Evolutionary conservation across 352 stramenopile species (phyloP), one percentile per base, ranked within the genome.

Genomic region (Phytophthora pseudosyringae): DNA sequence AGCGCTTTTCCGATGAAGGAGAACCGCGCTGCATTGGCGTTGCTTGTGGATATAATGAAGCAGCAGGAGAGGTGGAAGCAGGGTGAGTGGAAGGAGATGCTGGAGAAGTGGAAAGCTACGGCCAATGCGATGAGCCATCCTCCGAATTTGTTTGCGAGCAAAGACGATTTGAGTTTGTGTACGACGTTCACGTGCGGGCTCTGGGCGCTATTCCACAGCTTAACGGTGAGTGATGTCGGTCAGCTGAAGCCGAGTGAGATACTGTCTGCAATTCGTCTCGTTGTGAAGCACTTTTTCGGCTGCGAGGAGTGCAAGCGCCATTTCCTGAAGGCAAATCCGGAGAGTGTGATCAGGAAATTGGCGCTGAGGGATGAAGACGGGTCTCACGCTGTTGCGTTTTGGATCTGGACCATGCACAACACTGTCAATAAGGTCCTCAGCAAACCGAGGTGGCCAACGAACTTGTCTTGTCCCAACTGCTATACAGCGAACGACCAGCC

Each of bases 341-440:
- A 76, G 47, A 76, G 53, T 39, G 59, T 80, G 8, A 74, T 92
- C 28, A 68, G 58, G 7, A 67, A 73, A 36, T 26, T 90, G 32
- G 73, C 71, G 4, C 59, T 71, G 3, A 64, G 57, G 18, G 80
- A 90, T 38, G 53, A 53, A 11, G 69, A 78, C 26, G 77, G 76
- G 0, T 62, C 78, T 35, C 41, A 75, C 12, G 69, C 76, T 16
- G 65, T 92, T 21, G 47, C 80, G 9, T 50, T 92, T 53, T 94
- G 86, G 86, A 75, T 94, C 50, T 93, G 83, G 79, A 67, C 65
- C 6, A 91, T 92, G 82, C 86, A 94, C 72, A 93, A 91, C 67
- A 84, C 73, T 28, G 86, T 94, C 12, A 94, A 91, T 54, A 81
- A 79, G 47, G 70, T 83, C 12, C 85, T 80, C 5, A 73, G 84